These are phyloP conservation scores for Solanum clarkiae DNA, from an alignment of 257 asterid species.

Conservation along the genomic window DNA sequence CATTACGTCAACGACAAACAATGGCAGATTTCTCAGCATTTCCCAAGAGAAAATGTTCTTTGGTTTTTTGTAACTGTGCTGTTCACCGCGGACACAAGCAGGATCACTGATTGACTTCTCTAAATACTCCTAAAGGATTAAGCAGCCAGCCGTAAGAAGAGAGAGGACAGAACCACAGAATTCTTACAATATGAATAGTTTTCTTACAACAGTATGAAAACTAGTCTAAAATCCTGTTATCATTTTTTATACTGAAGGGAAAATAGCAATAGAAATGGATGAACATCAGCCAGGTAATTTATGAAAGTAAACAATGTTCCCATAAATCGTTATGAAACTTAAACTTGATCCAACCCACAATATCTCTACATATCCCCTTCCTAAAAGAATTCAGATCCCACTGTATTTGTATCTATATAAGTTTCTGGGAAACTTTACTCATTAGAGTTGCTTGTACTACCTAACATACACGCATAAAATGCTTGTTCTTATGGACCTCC, in stretches of 20 bases:
- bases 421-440: background rate
- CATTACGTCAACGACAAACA: background rate
- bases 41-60: background rate
- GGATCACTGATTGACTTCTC: background rate
- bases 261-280: background rate
- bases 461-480: background rate
- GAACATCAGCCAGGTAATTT: background rate
- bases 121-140: background rate
- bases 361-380: background rate
- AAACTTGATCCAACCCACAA: background rate
- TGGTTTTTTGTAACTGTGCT: background rate
- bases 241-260: background rate
- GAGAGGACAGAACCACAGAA: background rate
- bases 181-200: background rate
- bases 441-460: background rate
- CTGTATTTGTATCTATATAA: background rate
- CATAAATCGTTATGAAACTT: background rate
- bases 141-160: background rate
- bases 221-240: background rate
- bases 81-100: background rate
- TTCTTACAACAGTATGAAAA: background rate
- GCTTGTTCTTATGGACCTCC: slow-evolving; percentile 69
- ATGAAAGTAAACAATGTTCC: background rate
- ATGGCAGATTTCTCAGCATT: background rate
- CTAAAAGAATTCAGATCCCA: background rate